These are phyloP conservation scores for Penicillium atrosanguineum DNA, from an alignment of 495 filamentous ascomycete genomes.

Conservation along the genomic window DNA sequence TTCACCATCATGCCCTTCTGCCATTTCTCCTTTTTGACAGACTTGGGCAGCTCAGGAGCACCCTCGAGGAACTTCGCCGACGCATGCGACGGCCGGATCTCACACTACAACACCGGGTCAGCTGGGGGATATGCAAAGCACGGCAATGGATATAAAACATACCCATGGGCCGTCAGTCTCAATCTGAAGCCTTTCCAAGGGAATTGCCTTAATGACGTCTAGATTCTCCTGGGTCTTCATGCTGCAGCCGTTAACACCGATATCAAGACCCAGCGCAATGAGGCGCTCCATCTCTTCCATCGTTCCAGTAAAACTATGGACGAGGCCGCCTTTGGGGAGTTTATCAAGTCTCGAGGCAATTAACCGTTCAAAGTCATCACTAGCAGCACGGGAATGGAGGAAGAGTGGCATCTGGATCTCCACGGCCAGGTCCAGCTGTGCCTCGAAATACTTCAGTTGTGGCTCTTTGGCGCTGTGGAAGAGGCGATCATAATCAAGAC, in stretches of 20 bases:
- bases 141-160: slow-evolving; percentile 9
- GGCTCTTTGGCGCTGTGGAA: slow-evolving; percentile 70
- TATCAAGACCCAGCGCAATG: slow-evolving; percentile 71
- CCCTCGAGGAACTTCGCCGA: slow-evolving; percentile 47
- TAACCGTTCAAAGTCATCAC: slow-evolving; percentile 73
- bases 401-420: slow-evolving; percentile 81
- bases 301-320: slow-evolving; percentile 90
- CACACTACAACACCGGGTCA: slow-evolving; percentile 37
- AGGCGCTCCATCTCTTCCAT: slow-evolving; percentile 75
- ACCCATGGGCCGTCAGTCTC: slow-evolving; percentile 95
- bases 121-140: not conserved
- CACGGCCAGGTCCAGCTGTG: slow-evolving; percentile 75
- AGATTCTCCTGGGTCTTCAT: slow-evolving; percentile 91
- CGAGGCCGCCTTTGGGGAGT: slow-evolving; percentile 70
- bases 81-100: slow-evolving; percentile 54
- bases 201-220: slow-evolving; percentile 72
- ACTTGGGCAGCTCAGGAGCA: slow-evolving; percentile 45
- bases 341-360: slow-evolving; percentile 49
- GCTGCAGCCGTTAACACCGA: slow-evolving; percentile 88
- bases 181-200: slow-evolving; percentile 72
- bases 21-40: slow-evolving; percentile 96
- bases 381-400: slow-evolving; percentile 82
- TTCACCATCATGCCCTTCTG: slow-evolving; percentile 79
- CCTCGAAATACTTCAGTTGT: slow-evolving; percentile 81
- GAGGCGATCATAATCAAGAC: slow-evolving; percentile 91